These are phyloP conservation scores for Cordyceps cateniannulata DNA, from an alignment of 2,329 filamentous ascomycete species.

Conservation along the genomic window DNA sequence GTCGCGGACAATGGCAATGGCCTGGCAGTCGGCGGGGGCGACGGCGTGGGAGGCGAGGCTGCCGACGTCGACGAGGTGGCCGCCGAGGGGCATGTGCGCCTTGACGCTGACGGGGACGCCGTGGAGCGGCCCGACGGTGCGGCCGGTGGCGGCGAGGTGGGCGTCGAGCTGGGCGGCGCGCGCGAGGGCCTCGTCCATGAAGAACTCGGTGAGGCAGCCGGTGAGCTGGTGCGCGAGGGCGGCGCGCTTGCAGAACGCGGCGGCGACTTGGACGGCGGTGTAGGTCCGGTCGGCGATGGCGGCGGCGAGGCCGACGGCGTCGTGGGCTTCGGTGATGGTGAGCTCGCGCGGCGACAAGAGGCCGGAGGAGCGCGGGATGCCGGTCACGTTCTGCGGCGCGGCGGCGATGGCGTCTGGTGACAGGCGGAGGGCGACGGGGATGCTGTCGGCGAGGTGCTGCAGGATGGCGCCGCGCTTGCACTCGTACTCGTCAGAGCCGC, in stretches of 20 bases:
- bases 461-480: conserved; percentile 19
- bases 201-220: conserved; percentile 44
- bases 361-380: conserved; percentile 32
- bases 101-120: conserved; percentile 47
- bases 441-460: conserved; percentile 24
- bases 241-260: conserved; percentile 46
- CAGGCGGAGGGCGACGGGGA: conserved; percentile 25
- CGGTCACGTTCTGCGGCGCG: conserved; percentile 26
- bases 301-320: conserved; percentile 34
- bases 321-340: conserved; percentile 40
- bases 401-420: conserved; percentile 21
- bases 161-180: conserved; percentile 35
- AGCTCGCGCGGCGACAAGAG: conserved; percentile 39
- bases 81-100: conserved; percentile 52
- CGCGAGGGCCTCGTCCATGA: conserved; percentile 42
- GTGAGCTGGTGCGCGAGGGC: conserved; percentile 51
- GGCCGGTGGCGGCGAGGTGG: conserved; percentile 30
- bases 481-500: conserved; percentile 4
- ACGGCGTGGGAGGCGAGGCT: conserved; percentile 44
- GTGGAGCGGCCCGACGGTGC: conserved; percentile 50
- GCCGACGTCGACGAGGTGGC: conserved; percentile 43
- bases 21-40: conserved; percentile 46
- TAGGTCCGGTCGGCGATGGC: conserved; percentile 30
- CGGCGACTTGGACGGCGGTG: conserved; percentile 32
- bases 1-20: conserved; percentile 49